phyloP scores from a whole-genome alignment of 257 asterid species.

The Eustoma russellianum region DNA sequence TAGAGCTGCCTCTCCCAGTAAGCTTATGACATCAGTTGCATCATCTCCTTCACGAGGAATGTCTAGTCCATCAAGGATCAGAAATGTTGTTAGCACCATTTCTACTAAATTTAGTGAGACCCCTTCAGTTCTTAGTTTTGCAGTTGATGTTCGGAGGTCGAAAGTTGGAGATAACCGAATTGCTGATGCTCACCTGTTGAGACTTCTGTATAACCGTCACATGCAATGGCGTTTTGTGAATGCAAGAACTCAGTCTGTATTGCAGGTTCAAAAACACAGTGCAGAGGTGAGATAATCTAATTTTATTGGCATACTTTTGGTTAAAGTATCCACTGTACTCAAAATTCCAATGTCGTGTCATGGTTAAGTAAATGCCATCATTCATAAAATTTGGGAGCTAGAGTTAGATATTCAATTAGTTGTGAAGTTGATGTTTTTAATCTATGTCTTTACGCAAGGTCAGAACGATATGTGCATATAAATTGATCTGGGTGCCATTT shows the following conservation, averaged over 20 bases:
- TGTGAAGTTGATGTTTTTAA: too few species aligned
- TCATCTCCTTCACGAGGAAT: slow-evolving; percentile 68
- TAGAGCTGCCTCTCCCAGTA: slow-evolving; percentile 76
- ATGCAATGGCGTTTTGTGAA: slow-evolving; percentile 90
- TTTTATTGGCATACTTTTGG: neutral
- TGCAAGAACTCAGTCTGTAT: slow-evolving; percentile 66
- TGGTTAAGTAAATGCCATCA: too few species aligned
- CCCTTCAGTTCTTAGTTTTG: slow-evolving; percentile 91
- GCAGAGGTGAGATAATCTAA: slow-evolving; percentile 55
- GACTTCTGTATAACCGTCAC: slow-evolving; percentile 83
- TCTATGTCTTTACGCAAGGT: too few species aligned
- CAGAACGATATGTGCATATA: too few species aligned
- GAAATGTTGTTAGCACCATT: slow-evolving; percentile 74
- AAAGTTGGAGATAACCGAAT: slow-evolving; percentile 85
- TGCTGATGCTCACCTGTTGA: slow-evolving; percentile 70
- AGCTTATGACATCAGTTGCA: slow-evolving; percentile 41
- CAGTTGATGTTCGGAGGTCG: slow-evolving; percentile 88
- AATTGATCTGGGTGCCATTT: too few species aligned
- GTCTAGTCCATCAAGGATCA: slow-evolving; percentile 65
- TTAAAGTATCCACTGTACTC: too few species aligned
- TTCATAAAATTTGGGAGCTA: too few species aligned
- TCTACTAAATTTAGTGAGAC: slow-evolving; percentile 57
- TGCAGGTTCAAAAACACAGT: slow-evolving; percentile 58
- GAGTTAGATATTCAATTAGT: too few species aligned
- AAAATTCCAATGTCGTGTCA: too few species aligned